phyloP scores from a whole-genome alignment of 2,329 filamentous ascomycete species.

The Sporothrix globosa region DNA sequence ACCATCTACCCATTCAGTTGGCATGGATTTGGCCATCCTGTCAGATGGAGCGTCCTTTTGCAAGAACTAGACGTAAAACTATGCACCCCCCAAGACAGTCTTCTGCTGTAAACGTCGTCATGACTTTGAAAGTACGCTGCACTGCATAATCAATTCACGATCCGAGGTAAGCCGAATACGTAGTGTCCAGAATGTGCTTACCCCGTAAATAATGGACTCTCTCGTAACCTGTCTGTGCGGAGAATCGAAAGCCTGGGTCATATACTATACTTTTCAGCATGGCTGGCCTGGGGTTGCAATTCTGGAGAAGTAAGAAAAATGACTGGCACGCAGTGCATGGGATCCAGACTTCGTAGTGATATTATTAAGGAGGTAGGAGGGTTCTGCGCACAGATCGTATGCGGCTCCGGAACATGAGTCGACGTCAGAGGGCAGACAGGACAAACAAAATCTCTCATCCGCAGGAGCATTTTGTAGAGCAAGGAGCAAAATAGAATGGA shows the following conservation, averaged over 20 bases:
- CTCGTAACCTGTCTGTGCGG: conserved; percentile 4
- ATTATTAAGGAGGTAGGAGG: not conserved
- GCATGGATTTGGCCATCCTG: not conserved
- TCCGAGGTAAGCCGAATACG: not conserved
- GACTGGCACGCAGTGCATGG: conserved; percentile 10
- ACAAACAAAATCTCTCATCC: not conserved
- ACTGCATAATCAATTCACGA: not conserved
- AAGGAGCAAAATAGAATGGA: too few species aligned
- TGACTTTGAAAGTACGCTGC: conserved; percentile 1
- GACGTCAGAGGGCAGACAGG: not conserved
- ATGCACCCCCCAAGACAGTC: not conserved
- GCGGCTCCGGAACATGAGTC: not conserved
- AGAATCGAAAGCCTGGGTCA: not conserved
- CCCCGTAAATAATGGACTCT: not conserved
- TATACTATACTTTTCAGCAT: too few species aligned
- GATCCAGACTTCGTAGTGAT: not conserved
- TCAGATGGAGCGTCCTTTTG: not conserved
- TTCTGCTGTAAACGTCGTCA: not conserved
- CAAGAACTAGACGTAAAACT: not conserved
- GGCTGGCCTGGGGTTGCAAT: conserved; percentile 1
- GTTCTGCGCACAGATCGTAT: conserved; percentile 7
- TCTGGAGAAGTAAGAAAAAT: not conserved
- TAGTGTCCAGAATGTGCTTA: not conserved
- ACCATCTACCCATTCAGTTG: conserved; percentile 4
- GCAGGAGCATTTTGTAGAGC: not conserved